These are phyloP conservation scores for Pseudogymnoascus sp. DNA, from an alignment of 2,329 filamentous ascomycete species.

Conservation along the genomic window DNA sequence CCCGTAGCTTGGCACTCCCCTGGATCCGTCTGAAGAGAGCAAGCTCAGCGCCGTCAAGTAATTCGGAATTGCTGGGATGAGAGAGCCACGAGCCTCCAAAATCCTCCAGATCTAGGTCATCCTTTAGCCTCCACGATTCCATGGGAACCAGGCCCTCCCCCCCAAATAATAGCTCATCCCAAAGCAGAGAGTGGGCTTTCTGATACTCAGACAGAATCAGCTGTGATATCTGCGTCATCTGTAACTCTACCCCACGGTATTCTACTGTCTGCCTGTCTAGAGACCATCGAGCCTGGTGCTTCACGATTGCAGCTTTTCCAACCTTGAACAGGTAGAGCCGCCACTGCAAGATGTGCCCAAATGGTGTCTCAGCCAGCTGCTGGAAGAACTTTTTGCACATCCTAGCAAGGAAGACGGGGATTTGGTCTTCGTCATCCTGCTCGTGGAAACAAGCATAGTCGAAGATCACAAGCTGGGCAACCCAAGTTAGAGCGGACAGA, in stretches of 20 bases:
- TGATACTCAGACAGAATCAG: conserved; percentile 13
- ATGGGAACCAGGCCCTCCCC: conserved; percentile 8
- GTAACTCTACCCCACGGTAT: conserved; percentile 7
- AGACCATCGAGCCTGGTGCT: conserved; percentile 12
- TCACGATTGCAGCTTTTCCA: background rate
- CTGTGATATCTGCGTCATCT: conserved; percentile 11
- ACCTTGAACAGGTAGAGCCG: background rate
- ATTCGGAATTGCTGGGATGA: conserved; percentile 12
- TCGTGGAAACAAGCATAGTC: conserved; percentile 11
- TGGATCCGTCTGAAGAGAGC: conserved; percentile 10
- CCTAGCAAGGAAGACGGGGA: conserved; percentile 10
- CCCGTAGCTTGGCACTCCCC: conserved; percentile 8
- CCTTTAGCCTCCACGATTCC: conserved; percentile 11
- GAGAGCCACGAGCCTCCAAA: conserved; percentile 12
- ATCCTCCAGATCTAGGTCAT: conserved; percentile 13
- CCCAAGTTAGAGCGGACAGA: conserved; percentile 11
- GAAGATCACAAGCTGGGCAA: conserved; percentile 11
- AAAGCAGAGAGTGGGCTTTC: conserved; percentile 10
- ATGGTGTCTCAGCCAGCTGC: conserved; percentile 12
- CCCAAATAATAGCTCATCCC: conserved; percentile 12
- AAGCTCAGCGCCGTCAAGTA: conserved; percentile 9
- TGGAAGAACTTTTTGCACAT: conserved; percentile 14
- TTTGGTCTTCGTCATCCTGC: conserved; percentile 12
- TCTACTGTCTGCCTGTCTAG: conserved; percentile 10
- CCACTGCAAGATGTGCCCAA: conserved; percentile 15